Base-by-base conservation (phyloP, 257 asterid genomes). In the Ilex aquifolium region DNA sequence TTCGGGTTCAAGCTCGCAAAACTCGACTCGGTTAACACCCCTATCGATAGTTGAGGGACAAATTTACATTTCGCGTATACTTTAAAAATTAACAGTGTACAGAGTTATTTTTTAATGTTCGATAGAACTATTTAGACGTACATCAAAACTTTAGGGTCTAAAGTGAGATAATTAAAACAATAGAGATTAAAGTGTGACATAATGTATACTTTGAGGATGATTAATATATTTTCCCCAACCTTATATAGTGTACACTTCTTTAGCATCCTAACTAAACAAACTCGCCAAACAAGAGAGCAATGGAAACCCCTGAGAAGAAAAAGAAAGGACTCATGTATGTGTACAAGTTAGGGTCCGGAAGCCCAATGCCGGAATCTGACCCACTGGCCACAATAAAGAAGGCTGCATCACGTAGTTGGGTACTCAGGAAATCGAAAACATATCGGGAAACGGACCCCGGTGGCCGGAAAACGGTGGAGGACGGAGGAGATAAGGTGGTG, bases 381-480 rank as follows among this genome's bases (percentile, higher is more conserved):
- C 62, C 83, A 5, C 58, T 70, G 29, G 44, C 70, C 5, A 30
- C 74, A 0, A 40, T 66, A 46, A 77, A 76, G 64, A 77, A 65
- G 55, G 64, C 66, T 1, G 56, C 65, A 39, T 61, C 82, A 0
- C 57, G 66, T 31, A 72, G 83, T 11, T 77, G 81, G 76, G 78
- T 84, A 4, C 61, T 86, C 0, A 76, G 81, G 69, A 78, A 77
- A 73, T 86, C 95, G 0, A 86, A 82, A 73, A 86, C 95, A 0
- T 76, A 70, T 31, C 67, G 76, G 1, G 90, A 81, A 72, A 69
- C 59, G 0, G 60, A 42, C 5, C 71, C 57, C 27, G 62, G 59
- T 17, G 32, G 16, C 14, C 62, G 59, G 31, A 36, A 52, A 10
- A 59, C 27, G 15, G 72, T 51, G 8, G 72, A 70, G 27, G 71